These are phyloP conservation scores for Podila horticola DNA, from an alignment of 192 early-diverging fungal genomes.

Conservation along the genomic window DNA sequence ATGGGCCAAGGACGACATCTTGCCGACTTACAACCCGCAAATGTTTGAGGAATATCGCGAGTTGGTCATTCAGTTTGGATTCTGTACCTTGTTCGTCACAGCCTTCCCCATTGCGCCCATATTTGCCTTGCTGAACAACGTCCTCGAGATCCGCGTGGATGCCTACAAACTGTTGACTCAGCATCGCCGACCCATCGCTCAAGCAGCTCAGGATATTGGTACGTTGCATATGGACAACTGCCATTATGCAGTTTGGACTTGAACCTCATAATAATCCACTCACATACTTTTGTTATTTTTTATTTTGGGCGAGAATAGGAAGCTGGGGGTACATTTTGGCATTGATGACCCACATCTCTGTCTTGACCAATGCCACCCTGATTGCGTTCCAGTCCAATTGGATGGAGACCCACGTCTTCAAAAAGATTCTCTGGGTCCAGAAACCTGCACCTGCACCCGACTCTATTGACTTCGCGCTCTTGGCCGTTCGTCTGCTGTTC, in stretches of 20 bases:
- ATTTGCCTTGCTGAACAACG: constrained; percentile 70
- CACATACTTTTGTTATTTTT: too few species aligned
- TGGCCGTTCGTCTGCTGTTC: constrained; percentile 43
- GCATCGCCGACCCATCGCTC: constrained; percentile 42
- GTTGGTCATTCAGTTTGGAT: constrained; percentile 76
- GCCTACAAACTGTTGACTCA: constrained; percentile 52
- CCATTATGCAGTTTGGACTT: not conserved
- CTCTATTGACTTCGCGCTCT: constrained; percentile 1
- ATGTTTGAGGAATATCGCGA: constrained; percentile 55
- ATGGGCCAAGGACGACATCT: constrained; percentile 57
- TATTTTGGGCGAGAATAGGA: constrained; percentile 10
- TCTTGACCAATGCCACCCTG: constrained; percentile 51
- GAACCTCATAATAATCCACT: too few species aligned
- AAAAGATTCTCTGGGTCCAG: constrained; percentile 3
- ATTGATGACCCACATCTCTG: constrained; percentile 48
- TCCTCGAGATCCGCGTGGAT: constrained; percentile 70
- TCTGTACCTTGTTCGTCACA: constrained; percentile 70
- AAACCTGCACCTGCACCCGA: not conserved
- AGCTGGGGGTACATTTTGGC: constrained; percentile 52
- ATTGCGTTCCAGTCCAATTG: constrained; percentile 56
- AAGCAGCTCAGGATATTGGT: constrained; percentile 54
- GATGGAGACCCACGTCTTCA: constrained; percentile 34
- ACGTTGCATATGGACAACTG: constrained; percentile 18
- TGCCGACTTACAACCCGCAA: constrained; percentile 45
- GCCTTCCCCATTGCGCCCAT: constrained; percentile 77